Evolutionary conservation across 257 asterid species (phyloP), one percentile per base, ranked within the genome.

Genomic region (Sherardia arvensis): DNA sequence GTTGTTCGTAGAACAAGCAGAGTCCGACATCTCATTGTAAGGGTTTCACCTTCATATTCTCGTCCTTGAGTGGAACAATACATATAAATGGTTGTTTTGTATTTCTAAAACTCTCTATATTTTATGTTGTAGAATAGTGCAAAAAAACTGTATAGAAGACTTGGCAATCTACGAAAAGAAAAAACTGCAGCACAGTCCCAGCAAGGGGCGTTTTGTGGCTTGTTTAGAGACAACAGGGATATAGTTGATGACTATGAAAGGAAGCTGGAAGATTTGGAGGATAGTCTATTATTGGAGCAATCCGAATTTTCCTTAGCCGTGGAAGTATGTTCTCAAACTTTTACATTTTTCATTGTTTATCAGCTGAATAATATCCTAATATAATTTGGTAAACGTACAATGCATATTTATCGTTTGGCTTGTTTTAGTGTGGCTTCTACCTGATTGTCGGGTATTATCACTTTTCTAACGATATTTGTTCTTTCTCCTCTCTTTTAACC

Each of bases 11-110:
- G 70, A 26, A 48, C 81, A 18, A 66, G 68, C 28, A 33, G 61
- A 71, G 65, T 75, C 47, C 65, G 56, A 59, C 55, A 73, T 64
- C 69, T 78, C 63, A 25, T 65, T 66, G 84, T 79, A 56, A 79
- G 84, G 45, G 58, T 61, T 6, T 36, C 40, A 27, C 3, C 25
- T 67, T 23, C 53, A 57, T 27, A 23, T 48, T 58, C 30, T 40
- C 55, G 33, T 38, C 29, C 2, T 14, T 23, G 23, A 48, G 32
- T 57, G 27, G 8, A 21, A 23, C 14, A 18, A 17, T 30, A 5
- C 36, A 8, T 7, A 17, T 1, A 55, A 8, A 14, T 23, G 54
- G 63, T 36, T 40, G 70, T 25, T 66, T n/a, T n/a, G n/a, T n/a
- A n/a, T n/a, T n/a, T n/a, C 47, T 57, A 8, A 49, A 29, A 36